A percentile compares a stretch with the other conserved stretches of the same genome.
Conservation (phyloP, 2,329 filamentous ascomycete genomes). For the Alternaria sp. region DNA sequence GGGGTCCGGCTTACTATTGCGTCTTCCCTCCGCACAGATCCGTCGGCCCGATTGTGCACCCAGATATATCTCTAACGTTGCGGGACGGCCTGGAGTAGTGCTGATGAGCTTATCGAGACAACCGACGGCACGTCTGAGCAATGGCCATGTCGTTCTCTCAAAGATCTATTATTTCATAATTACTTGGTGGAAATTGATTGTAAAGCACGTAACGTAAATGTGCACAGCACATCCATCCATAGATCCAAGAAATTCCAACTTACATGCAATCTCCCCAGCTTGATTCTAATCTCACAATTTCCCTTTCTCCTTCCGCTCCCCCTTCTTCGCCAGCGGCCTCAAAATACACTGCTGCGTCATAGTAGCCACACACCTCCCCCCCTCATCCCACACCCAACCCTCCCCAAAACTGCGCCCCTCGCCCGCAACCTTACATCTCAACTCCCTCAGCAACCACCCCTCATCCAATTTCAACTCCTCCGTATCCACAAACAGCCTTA, state of each 20-base stretch:
- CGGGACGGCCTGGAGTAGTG: neutral
- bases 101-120: neutral
- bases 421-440: conserved; percentile 46
- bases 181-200: neutral
- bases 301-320: neutral
- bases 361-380: conserved; percentile 53
- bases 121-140: neutral
- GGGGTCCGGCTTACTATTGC: neutral
- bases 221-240: neutral
- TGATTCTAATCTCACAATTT: conserved; percentile 13
- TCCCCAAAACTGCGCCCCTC: conserved; percentile 56
- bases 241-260: neutral
- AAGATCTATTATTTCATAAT: neutral
- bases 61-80: neutral
- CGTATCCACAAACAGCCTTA: conserved; percentile 51
- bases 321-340: conserved; percentile 27
- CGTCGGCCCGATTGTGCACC: neutral
- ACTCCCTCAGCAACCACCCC: conserved; percentile 55
- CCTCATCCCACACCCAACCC: conserved; percentile 53
- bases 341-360: conserved; percentile 58
- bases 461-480: conserved; percentile 42
- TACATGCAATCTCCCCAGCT: neutral
- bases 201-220: neutral
- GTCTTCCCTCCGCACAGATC: neutral
- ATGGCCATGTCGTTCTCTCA: neutral